Percentiles rank a stretch among this genome's conserved stretches.
phyloP scores from a whole-genome alignment of 2,329 filamentous ascomycete species.

The Phaeosphaeriaceae sp. region DNA sequence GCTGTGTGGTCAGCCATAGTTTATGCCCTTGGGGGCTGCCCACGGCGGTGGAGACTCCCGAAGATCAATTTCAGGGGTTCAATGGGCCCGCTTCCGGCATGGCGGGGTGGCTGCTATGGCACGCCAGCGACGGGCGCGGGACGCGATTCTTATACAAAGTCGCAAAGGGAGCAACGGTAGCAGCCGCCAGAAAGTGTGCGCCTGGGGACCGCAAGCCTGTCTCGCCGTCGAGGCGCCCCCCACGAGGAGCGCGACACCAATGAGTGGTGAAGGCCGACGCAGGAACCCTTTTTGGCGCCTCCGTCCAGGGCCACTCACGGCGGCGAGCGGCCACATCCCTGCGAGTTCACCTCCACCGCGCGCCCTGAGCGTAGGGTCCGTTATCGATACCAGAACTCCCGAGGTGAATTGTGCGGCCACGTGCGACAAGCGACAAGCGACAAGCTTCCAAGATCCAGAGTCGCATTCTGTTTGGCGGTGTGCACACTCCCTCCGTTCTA shows the following conservation, averaged over 20 bases:
- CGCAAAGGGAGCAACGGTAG: background rate
- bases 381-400: background rate
- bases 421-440: background rate
- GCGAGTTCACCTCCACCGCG: slow-evolving; percentile 2
- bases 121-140: background rate
- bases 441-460: background rate
- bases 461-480: background rate
- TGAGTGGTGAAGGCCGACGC: slow-evolving; percentile 13
- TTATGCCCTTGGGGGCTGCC: background rate
- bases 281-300: slow-evolving; percentile 16
- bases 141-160: background rate
- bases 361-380: background rate
- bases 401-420: background rate
- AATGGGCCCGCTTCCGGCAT: slow-evolving; percentile 4
- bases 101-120: slow-evolving; percentile 2
- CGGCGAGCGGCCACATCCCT: slow-evolving; percentile 1
- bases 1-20: slow-evolving; percentile 24
- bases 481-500: background rate
- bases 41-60: background rate
- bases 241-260: slow-evolving; percentile 15
- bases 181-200: background rate
- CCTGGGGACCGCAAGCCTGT: background rate
- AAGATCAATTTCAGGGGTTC: slow-evolving; percentile 4
- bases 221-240: slow-evolving; percentile 11
- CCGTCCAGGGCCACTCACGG: slow-evolving; percentile 8